phyloP scores from a whole-genome alignment of 805 yeast genomes.

The Hanseniaspora valbyensis region DNA sequence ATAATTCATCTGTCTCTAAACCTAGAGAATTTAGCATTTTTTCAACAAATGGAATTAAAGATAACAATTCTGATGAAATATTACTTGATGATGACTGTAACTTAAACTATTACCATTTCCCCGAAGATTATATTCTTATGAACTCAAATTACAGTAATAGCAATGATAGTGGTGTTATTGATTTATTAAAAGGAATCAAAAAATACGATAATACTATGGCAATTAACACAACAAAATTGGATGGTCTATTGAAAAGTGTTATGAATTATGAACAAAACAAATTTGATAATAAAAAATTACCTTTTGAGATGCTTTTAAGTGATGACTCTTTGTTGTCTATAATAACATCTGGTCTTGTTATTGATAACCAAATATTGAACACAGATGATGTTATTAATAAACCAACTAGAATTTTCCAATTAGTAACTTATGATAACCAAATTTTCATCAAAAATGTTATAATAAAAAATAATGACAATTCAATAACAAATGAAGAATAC shows the following conservation, averaged over 20 bases:
- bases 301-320: slow-evolving; percentile 6
- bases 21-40: slow-evolving; percentile 72
- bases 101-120: slow-evolving; percentile 67
- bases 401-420: slow-evolving; percentile 47
- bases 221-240: slow-evolving; percentile 31
- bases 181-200: slow-evolving; percentile 8
- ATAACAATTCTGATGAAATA: slow-evolving; percentile 23
- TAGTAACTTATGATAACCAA: slow-evolving; percentile 65
- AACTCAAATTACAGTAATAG: slow-evolving; percentile 42
- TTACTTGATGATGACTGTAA: slow-evolving; percentile 40
- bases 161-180: slow-evolving; percentile 33
- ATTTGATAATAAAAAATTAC: slow-evolving; percentile 33
- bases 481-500: slow-evolving; percentile 33
- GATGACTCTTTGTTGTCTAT: slow-evolving; percentile 44
- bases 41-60: slow-evolving; percentile 36
- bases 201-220: slow-evolving; percentile 43
- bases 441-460: slow-evolving; percentile 44
- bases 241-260: slow-evolving; percentile 47
- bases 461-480: slow-evolving; percentile 20
- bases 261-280: slow-evolving; percentile 41
- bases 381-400: slow-evolving; percentile 43
- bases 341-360: slow-evolving; percentile 5
- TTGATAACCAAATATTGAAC: slow-evolving; percentile 12
- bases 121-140: slow-evolving; percentile 57
- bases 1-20: slow-evolving; percentile 62